Evolutionary conservation across 1,284 basidiomycete genomes (phyloP).

Genomic region (Mycosarcoma maydis): DNA sequence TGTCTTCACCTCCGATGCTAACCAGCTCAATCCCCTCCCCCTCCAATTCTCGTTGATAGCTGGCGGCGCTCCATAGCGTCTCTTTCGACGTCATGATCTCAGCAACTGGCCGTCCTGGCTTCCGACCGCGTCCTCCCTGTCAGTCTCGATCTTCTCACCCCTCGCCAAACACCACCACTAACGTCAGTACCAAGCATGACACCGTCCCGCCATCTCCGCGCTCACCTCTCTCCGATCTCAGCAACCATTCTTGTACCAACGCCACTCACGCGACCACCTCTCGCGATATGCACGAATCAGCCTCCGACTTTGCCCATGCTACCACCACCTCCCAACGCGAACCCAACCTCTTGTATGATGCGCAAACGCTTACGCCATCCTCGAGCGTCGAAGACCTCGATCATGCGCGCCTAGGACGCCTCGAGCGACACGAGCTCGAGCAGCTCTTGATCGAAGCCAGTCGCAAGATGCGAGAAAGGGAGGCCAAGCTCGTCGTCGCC

Average conservation of each 20-base stretch:
- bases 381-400: constrained; percentile 29
- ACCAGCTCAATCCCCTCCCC: too few species aligned
- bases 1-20: neutral
- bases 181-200: neutral
- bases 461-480: constrained; percentile 56
- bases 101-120: neutral
- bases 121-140: constrained; percentile 12
- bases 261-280: neutral
- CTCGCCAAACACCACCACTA: neutral
- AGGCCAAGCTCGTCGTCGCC: constrained; percentile 56
- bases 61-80: neutral
- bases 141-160: constrained; percentile 3
- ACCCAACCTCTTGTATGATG: neutral
- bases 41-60: neutral
- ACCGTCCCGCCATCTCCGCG: neutral
- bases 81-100: constrained; percentile 5
- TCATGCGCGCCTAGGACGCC: constrained; percentile 38
- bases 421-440: constrained; percentile 57
- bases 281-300: too few species aligned
- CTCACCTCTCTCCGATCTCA: constrained; percentile 9
- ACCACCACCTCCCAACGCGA: neutral
- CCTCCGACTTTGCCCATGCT: too few species aligned
- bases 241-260: neutral
- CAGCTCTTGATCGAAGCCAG: constrained; percentile 51
- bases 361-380: constrained; percentile 7